Base-by-base conservation (phyloP, 495 filamentous ascomycete genomes). In the Xylaria venustula region DNA sequence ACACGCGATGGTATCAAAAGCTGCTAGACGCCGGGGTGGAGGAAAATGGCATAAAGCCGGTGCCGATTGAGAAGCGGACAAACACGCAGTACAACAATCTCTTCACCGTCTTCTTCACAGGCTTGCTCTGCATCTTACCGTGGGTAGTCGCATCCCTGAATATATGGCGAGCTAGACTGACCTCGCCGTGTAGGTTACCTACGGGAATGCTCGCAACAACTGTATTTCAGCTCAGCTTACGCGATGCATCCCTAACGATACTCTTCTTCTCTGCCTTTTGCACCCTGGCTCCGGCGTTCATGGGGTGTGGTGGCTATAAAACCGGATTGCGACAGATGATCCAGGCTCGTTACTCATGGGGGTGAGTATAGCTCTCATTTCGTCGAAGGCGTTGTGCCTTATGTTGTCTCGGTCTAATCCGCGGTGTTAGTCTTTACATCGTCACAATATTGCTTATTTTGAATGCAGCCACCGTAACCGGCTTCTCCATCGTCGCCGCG, bases 281-380 rank as follows among this genome's bases (percentile, higher is more conserved):
- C 32, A 77, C 77, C 2, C 63, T 82, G 25, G 81, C 80, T 0
- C 78, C 80, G 4, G 81, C 80, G 11, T 85, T 83, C 63, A 79
- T 85, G 67, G 77, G 77, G 25, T 81, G 79, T 23, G 78, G 77
- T 32, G 81, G 79, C 8, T 74, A 79, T 40, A 65, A 76, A 7
- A 84, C 81, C 8, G 82, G 82, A 4, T 64, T 85, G 64, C 72
- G 83, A n/a, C 82, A 84, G 71, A 78, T 84, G 64, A 77, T 84
- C 2, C 75, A 81, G 58, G 81, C 80, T 11, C 73, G 83, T 36
- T 85, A 82, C 58, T 79, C 78, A 14, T 85, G 84, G 26, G 83
- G 82, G 72, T 84, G 46, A 57, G 73, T 50, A 19, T 62, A 34
- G 22, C 32, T 8, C 58, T n/a, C 30, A 34, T 28, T 44, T 41